Evolutionary conservation across 768 basidiomycete genomes (phyloP).

Genomic region (Pleurotus ostreatus): DNA sequence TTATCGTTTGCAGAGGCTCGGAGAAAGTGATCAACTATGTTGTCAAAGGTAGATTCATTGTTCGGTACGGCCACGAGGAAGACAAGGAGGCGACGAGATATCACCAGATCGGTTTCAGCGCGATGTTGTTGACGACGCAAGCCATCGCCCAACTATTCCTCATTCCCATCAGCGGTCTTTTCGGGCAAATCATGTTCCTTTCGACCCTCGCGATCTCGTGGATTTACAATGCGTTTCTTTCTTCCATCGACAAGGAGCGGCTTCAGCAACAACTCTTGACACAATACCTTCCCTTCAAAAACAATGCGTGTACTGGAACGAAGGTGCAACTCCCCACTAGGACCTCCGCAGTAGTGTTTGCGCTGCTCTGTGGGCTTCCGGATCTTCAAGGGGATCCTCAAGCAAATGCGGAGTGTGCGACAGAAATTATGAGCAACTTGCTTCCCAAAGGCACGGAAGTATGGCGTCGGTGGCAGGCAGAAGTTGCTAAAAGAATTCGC

Average conservation of each 20-base stretch:
- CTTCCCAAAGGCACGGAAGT: no score
- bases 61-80: conserved; percentile 9
- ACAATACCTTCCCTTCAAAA: no score
- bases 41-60: conserved; percentile 20
- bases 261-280: background rate
- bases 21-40: conserved; percentile 20
- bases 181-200: conserved; percentile 29
- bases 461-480: no score
- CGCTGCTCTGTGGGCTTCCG: no score
- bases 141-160: conserved; percentile 29
- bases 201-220: conserved; percentile 23
- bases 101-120: conserved; percentile 19
- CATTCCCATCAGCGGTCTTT: conserved; percentile 26
- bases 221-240: conserved; percentile 25
- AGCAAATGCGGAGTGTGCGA: no score
- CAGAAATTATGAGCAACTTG: no score
- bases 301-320: no score
- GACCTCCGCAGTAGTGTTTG: no score
- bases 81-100: conserved; percentile 10
- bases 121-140: conserved; percentile 23
- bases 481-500: no score
- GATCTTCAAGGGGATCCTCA: no score
- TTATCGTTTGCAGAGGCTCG: conserved; percentile 21
- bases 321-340: no score
- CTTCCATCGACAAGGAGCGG: conserved; percentile 9